phyloP scores from a whole-genome alignment of 1,284 basidiomycete genomes.

The Prillingera fragicola region DNA sequence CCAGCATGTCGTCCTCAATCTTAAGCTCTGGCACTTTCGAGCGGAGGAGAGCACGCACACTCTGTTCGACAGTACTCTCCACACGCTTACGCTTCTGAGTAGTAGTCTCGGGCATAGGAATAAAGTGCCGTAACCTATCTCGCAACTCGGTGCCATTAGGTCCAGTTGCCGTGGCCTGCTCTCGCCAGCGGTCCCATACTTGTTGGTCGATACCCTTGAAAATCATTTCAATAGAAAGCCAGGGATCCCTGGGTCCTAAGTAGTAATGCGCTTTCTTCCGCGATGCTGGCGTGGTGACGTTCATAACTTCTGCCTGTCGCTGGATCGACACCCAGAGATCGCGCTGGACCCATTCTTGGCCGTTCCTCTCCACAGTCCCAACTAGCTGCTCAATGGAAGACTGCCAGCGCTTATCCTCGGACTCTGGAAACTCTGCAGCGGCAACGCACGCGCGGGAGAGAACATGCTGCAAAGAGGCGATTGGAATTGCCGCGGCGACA shows the following conservation, averaged over 20 bases:
- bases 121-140: no score
- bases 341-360: conserved; percentile 8
- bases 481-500: conserved; percentile 3
- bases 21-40: conserved; percentile 9
- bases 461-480: conserved; percentile 3
- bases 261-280: no score
- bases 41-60: conserved; percentile 2
- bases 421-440: conserved; percentile 9
- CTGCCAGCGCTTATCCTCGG: conserved; percentile 7
- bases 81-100: conserved; percentile 16
- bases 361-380: conserved; percentile 3
- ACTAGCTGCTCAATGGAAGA: conserved; percentile 8
- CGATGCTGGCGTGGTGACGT: conserved; percentile 6
- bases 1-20: conserved; percentile 4
- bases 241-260: no score
- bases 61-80: background rate
- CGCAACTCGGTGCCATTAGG: no score
- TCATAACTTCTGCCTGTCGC: background rate
- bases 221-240: no score
- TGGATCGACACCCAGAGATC: conserved; percentile 28
- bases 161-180: no score
- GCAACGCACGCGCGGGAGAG: conserved; percentile 15
- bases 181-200: no score
- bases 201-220: no score
- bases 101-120: no score